Evolutionary conservation across 306 rosid genomes (phyloP), one percentile per base, ranked within the genome.

Genomic region (Pueraria montana): DNA sequence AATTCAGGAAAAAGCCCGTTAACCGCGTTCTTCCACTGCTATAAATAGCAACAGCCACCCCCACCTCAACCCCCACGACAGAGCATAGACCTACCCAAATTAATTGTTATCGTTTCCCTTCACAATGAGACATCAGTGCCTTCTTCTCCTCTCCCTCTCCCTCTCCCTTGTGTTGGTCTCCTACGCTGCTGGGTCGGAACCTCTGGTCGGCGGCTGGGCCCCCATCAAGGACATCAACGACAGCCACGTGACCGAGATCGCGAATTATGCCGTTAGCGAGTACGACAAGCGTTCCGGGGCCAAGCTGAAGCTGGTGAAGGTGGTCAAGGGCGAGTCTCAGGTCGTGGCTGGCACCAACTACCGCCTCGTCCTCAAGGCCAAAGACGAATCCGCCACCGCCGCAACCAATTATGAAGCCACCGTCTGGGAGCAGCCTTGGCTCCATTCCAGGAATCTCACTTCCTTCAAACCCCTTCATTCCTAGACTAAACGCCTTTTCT

Each of bases 241-340:
- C 7, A 85, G 78, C 4, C 84, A 87, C 55, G 94, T 90, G 77
- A 23, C 1, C 4, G 90, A 87, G 86, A 89, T 91, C 27, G 97
- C 88, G 0, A 11, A 86, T 10, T 93, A 65, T 23, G 94, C 94
- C 0, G 85, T 93, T 2, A 34, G 48, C 1, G 92, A 93, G 64
- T 78, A 92, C 78, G 73, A 82, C 21, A 89, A 88, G 83, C 11
- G 61, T 42, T 75, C 81, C 0, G 71, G 82, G 55, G 14, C 56
- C 3, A 55, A 70, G 7, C 38, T 92, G 67, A 52, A 6, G 78
- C 73, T 89, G 3, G 67, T 67, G 23, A 73, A 34, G 16, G 84
- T 85, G 20, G 46, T 89, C 16, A 64, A 68, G 74, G 94, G 92
- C 1, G 81, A 85, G 74, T 59, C 79, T 5, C 94, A 91, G 80